phyloP scores from a whole-genome alignment of 352 stramenopile genomes.

The Globisporangium cylindrosporum region DNA sequence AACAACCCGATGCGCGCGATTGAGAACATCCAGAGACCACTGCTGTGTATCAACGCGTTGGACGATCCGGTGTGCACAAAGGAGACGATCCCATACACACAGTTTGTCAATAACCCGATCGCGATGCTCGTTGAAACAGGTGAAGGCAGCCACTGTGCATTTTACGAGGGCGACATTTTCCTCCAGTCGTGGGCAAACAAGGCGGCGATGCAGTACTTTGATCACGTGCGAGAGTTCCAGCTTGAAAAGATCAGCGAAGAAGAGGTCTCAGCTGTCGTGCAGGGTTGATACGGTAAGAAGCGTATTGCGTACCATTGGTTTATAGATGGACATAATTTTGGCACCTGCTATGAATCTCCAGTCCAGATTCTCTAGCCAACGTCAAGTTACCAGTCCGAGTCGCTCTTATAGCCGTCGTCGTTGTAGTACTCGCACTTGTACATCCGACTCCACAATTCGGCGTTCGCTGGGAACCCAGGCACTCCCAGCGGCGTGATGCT shows the following conservation, averaged over 20 bases:
- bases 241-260: not conserved
- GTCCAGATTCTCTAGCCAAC: not conserved
- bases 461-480: constrained; percentile 38
- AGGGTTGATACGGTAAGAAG: constrained; percentile 4
- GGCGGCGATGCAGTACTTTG: constrained; percentile 60
- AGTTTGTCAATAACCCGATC: constrained; percentile 48
- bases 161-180: constrained; percentile 56
- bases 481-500: constrained; percentile 39
- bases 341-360: not conserved
- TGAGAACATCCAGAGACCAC: constrained; percentile 45
- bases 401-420: constrained; percentile 39
- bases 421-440: constrained; percentile 61
- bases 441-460: constrained; percentile 32
- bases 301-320: not conserved
- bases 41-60: constrained; percentile 74
- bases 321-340: constrained; percentile 2
- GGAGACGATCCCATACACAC: constrained; percentile 62
- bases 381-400: constrained; percentile 21
- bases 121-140: constrained; percentile 54
- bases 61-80: constrained; percentile 79
- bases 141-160: constrained; percentile 73
- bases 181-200: constrained; percentile 70
- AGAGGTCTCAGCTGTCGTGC: not conserved
- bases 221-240: constrained; percentile 48
- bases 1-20: constrained; percentile 80